Percentiles rank a stretch among this genome's conserved stretches.
Conservation (phyloP, 768 basidiomycete genomes). For the Auricularia sp. region DNA sequence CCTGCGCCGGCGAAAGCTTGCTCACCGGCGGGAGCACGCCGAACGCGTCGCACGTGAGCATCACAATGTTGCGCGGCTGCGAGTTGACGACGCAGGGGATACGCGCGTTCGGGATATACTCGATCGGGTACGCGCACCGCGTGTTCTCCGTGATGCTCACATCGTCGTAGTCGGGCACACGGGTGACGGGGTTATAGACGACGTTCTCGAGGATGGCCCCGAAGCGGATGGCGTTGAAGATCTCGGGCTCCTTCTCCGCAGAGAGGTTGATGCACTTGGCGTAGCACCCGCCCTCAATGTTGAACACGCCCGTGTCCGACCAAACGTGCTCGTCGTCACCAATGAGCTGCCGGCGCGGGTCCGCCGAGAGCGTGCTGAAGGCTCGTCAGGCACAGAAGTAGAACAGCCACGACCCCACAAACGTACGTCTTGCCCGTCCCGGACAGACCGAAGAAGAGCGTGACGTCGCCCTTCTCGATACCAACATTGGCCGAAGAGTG, state of each 20-base stretch:
- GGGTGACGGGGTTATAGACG: conserved; percentile 79
- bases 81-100: conserved; percentile 82
- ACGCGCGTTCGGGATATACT: conserved; percentile 89
- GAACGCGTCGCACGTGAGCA: conserved; percentile 96
- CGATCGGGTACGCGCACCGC: conserved; percentile 98
- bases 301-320: conserved; percentile 98
- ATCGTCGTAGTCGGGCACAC: conserved; percentile 91
- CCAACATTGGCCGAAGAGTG: conserved; percentile 98
- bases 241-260: conserved; percentile 96
- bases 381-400: not conserved
- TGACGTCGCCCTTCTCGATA: conserved; percentile 79
- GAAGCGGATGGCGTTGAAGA: conserved; percentile 88
- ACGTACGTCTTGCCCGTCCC: conserved; percentile 88
- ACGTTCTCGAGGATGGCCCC: conserved; percentile 99
- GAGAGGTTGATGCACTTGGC: conserved; percentile 97
- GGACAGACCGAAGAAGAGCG: conserved; percentile 96
- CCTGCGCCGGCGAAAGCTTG: conserved; percentile 86
- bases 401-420: not conserved
- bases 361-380: conserved; percentile 75
- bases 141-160: conserved; percentile 98
- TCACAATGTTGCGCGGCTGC: conserved; percentile 91
- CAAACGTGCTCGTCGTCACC: conserved; percentile 99
- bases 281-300: conserved; percentile 99
- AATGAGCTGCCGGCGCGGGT: conserved; percentile 86
- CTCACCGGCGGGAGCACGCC: conserved; percentile 96